Evolutionary conservation across 495 filamentous ascomycete species (phyloP).

Genomic region (Aspergillus nidulans): DNA sequence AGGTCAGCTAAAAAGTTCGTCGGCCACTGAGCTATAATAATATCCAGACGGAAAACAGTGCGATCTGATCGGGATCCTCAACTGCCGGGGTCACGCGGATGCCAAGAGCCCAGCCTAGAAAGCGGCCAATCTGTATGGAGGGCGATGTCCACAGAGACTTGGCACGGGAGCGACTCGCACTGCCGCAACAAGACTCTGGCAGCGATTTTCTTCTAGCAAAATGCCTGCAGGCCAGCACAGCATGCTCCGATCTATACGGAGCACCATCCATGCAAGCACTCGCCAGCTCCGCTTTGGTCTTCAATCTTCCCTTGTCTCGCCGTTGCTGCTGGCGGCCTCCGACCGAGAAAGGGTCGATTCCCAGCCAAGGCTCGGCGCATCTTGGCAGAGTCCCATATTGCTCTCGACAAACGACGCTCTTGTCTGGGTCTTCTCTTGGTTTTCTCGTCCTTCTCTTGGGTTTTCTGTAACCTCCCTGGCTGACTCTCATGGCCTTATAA

Average conservation of each 20-base stretch:
- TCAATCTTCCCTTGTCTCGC: background rate
- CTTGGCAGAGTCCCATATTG: conserved; percentile 34
- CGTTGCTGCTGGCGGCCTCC: background rate
- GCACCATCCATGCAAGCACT: background rate
- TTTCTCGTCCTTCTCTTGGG: conserved; percentile 27
- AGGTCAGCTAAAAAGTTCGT: background rate
- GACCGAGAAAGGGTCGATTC: conserved; percentile 17
- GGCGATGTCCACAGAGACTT: background rate
- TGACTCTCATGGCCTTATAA: conserved; percentile 29
- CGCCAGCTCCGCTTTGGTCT: background rate
- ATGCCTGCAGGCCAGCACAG: background rate
- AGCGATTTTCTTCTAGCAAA: background rate
- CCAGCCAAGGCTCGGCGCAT: conserved; percentile 46
- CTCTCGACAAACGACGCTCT: conserved; percentile 11
- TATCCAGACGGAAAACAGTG: background rate
- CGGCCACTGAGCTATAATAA: background rate
- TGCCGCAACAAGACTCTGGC: background rate
- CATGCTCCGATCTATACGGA: background rate
- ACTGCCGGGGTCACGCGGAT: background rate
- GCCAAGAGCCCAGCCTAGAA: background rate
- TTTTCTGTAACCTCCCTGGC: conserved; percentile 22
- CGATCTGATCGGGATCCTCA: background rate
- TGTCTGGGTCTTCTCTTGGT: conserved; percentile 16
- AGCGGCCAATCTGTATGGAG: background rate
- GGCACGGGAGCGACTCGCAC: background rate